Evolutionary conservation across 192 early-diverging fungal genomes (phyloP).

Genomic region (Chytriomyces sp.): DNA sequence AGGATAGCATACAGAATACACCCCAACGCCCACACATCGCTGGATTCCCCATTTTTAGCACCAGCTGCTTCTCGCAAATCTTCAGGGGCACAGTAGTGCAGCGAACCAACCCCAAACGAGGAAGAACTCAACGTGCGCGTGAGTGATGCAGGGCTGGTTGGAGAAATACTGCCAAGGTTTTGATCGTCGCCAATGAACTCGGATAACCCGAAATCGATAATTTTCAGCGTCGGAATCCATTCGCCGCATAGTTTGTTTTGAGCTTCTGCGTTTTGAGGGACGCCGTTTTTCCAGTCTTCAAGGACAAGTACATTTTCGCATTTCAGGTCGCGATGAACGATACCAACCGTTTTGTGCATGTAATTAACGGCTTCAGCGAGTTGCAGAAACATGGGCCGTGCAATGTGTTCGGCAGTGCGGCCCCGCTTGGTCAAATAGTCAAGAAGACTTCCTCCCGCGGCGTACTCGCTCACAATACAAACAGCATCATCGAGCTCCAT

Average conservation of each 20-base stretch:
- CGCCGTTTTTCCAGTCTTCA: slow-evolving; percentile 32
- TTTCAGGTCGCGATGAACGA: slow-evolving; percentile 91
- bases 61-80: slow-evolving; percentile 53
- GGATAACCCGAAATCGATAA: slow-evolving; percentile 86
- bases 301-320: slow-evolving; percentile 89
- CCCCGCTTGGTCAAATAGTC: slow-evolving; percentile 56
- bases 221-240: slow-evolving; percentile 57
- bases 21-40: slow-evolving; percentile 82
- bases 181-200: slow-evolving; percentile 44
- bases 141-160: neutral
- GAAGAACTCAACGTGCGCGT: neutral
- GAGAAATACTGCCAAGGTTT: neutral
- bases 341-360: slow-evolving; percentile 72
- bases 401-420: slow-evolving; percentile 55
- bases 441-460: slow-evolving; percentile 67
- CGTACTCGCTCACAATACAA: slow-evolving; percentile 75
- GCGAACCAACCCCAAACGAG: slow-evolving; percentile 54
- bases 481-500: slow-evolving; percentile 69
- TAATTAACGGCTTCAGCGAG: slow-evolving; percentile 76
- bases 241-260: neutral
- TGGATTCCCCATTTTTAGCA: slow-evolving; percentile 40
- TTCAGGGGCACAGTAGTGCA: slow-evolving; percentile 78
- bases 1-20: slow-evolving; percentile 76
- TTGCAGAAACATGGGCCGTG: slow-evolving; percentile 71
- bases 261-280: neutral